Base-by-base conservation (phyloP, 2,329 filamentous ascomycete genomes). In the Neofusicoccum umdonicola region DNA sequence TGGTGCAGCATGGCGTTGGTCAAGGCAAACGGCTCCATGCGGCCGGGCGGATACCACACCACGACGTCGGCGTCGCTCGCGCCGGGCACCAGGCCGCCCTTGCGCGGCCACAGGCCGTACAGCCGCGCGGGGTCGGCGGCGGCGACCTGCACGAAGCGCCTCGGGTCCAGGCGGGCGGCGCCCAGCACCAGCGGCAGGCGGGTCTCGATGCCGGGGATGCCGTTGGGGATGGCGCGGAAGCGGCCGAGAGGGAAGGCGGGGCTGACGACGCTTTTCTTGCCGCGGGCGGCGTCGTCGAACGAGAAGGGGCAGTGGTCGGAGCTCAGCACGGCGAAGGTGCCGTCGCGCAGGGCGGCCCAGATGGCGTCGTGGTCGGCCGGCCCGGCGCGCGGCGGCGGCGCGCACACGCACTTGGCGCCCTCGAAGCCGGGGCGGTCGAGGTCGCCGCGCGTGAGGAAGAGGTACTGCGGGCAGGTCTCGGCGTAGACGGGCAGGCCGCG, bases 151-250 rank as follows among this genome's bases (percentile, higher is more conserved):
- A 87, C 85, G 65, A 87, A 85, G 66, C 80, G 82, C 22, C 78
- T 79, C 3, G 83, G 68, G 2, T 78, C 69, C 8, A 86, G 75
- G 17, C 79, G 74, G 4, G 71, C 67, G 3, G 76, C 75, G 31
- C 74, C 71, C 37, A 85, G 74, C 0, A 79, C 77, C 3, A 87
- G 73, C 0, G 84, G 74, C 19, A 87, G 73, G 1, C 84, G 74
- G 1, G 85, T 87, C 73, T 88, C 85, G 31, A 88, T 78, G 0
- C 85, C 85, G 0, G 85, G 84, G 51, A 83, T 76, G 4, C 85
- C 85, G 68, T 87, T 87, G 6, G 85, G 85, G 45, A 87, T 85
- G 64, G 85, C 81, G 51, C 81, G 80, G 73, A 88, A 88, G 51
- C 79, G 77, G 0, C 76, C 77, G 1, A 74, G 62, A 0, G 83